Conservation (phyloP, 1,284 basidiomycete genomes). For the Trichosporon sp. region DNA sequence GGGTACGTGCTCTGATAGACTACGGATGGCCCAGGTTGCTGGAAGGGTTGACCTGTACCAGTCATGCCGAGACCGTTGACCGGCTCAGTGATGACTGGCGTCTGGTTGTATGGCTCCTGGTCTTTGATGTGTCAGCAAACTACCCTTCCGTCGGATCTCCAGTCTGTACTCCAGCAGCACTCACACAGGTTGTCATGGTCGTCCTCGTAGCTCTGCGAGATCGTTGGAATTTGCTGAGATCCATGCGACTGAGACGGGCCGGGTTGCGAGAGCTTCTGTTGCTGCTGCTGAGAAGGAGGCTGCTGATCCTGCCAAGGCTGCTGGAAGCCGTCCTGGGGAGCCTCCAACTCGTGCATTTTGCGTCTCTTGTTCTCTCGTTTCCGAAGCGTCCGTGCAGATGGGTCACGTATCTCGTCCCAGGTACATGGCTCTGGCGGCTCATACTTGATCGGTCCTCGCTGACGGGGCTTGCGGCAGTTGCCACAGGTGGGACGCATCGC, state of each 20-base stretch:
- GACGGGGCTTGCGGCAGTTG: constrained; percentile 38
- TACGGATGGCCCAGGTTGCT: not conserved
- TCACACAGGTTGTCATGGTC: not conserved
- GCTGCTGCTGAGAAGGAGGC: not conserved
- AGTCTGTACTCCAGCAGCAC: not conserved
- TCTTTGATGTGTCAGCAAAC: not conserved
- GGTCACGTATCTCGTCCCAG: constrained; percentile 40
- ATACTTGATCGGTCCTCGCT: constrained; percentile 26
- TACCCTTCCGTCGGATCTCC: not conserved
- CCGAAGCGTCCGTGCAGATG: constrained; percentile 29
- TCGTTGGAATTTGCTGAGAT: not conserved
- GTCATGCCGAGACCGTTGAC: not conserved
- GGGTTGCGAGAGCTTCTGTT: not conserved
- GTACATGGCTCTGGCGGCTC: constrained; percentile 31
- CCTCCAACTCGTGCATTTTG: constrained; percentile 2
- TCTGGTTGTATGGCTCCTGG: not conserved
- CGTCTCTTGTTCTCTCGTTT: constrained; percentile 26
- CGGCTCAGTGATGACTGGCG: not conserved
- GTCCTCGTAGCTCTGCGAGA: not conserved
- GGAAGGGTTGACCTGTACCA: not conserved
- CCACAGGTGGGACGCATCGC: constrained; percentile 38
- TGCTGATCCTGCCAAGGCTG: not conserved
- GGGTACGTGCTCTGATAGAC: not conserved
- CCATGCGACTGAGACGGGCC: not conserved
- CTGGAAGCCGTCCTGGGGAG: not conserved